phyloP scores from a whole-genome alignment of 2,329 filamentous ascomycete species.

The Ophiostoma quercus region DNA sequence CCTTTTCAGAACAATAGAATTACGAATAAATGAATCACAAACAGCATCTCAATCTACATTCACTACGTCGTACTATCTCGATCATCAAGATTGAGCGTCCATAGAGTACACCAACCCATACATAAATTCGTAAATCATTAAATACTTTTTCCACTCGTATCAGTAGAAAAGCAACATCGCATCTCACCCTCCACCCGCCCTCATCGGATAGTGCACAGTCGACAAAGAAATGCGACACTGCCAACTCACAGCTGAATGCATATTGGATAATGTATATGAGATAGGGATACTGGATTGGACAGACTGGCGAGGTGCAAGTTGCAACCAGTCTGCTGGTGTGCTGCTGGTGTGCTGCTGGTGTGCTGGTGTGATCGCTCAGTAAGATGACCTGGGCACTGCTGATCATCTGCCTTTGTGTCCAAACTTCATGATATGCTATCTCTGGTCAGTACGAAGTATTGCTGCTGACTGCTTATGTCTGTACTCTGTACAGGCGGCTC shows the following conservation, averaged over 20 bases:
- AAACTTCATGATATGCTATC: conserved; percentile 7
- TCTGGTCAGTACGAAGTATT: background rate
- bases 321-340: background rate
- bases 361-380: background rate
- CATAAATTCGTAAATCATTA: too few relatives aligned
- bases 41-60: too few relatives aligned
- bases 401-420: conserved; percentile 8
- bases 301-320: background rate
- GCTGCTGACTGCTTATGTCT: too few relatives aligned
- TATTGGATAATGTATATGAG: background rate
- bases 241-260: conserved; percentile 5
- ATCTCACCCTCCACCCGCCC: background rate
- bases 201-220: background rate
- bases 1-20: too few relatives aligned
- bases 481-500: background rate
- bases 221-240: background rate
- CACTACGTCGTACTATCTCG: too few relatives aligned
- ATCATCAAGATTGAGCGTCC: too few relatives aligned
- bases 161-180: background rate
- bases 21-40: background rate
- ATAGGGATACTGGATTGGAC: too few relatives aligned
- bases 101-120: too few relatives aligned
- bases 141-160: too few relatives aligned
- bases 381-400: conserved; percentile 3
- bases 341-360: background rate